Evolutionary conservation across 176 grass and related monocot species (phyloP).

Genomic region (Carex littledalei): DNA sequence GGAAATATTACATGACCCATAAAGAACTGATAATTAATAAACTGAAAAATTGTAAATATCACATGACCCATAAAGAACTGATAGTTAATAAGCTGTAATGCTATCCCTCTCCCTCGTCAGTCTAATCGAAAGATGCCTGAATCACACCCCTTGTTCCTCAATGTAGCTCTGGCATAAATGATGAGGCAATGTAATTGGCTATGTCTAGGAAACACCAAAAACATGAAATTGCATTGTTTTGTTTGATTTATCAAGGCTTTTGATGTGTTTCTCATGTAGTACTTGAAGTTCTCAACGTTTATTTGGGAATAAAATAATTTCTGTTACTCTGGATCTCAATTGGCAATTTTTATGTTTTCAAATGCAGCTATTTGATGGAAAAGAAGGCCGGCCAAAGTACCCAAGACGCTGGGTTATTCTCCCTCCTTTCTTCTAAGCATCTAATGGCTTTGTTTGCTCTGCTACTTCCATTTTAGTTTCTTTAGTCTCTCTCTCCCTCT

Average conservation of each 20-base stretch:
- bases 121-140: not conserved
- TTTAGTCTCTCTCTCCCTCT: not conserved
- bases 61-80: not conserved
- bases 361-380: slow-evolving; percentile 86
- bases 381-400: slow-evolving; percentile 68
- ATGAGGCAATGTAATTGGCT: not conserved
- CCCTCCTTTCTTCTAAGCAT: slow-evolving; percentile 72
- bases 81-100: not conserved
- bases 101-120: not conserved
- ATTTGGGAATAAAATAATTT: not conserved
- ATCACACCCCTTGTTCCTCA: not conserved
- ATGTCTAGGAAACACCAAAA: not conserved
- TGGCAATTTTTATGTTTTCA: slow-evolving; percentile 21
- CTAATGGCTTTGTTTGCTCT: not conserved
- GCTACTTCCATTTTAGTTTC: not conserved
- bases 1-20: not conserved
- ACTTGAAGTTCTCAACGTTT: not conserved
- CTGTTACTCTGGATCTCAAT: not conserved
- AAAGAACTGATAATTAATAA: not conserved
- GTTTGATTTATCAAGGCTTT: not conserved
- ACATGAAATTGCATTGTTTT: not conserved
- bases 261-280: not conserved
- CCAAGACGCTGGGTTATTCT: slow-evolving; percentile 88
- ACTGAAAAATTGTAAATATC: not conserved
- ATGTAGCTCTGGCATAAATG: not conserved